Percentiles rank a stretch among this genome's conserved stretches.
Conservation (phyloP, 148 eudicot genomes). For the Vaccinium myrtillus region DNA sequence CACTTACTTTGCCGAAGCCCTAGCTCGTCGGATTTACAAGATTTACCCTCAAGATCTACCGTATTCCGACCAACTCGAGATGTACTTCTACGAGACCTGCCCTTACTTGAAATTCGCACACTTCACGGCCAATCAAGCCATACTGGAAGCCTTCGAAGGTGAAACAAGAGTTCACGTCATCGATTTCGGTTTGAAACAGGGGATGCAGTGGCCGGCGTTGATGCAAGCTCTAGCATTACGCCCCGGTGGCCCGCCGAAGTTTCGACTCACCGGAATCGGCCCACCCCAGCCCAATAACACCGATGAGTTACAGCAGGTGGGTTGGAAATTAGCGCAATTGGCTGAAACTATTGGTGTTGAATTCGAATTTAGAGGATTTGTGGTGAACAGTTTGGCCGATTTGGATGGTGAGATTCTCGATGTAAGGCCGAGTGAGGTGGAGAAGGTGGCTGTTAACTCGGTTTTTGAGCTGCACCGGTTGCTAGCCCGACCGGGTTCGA, state of each 20-base stretch:
- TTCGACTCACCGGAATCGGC: conserved; percentile 76
- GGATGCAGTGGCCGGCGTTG: conserved; percentile 96
- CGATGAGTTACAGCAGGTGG: conserved; percentile 70
- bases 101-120: conserved; percentile 92
- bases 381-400: conserved; percentile 67
- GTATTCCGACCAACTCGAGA: conserved; percentile 55
- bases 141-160: conserved; percentile 71
- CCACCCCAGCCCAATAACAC: conserved; percentile 79
- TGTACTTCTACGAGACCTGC: conserved; percentile 80
- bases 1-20: conserved; percentile 76
- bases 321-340: conserved; percentile 76
- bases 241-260: conserved; percentile 74
- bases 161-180: conserved; percentile 62
- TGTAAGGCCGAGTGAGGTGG: conserved; percentile 38
- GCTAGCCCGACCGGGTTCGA: conserved; percentile 47
- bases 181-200: conserved; percentile 87
- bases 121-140: conserved; percentile 91
- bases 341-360: conserved; percentile 64
- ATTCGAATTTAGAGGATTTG: conserved; percentile 71
- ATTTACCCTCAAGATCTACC: conserved; percentile 45
- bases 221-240: conserved; percentile 80
- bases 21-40: conserved; percentile 71
- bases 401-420: conserved; percentile 48
- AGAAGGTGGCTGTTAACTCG: conserved; percentile 75
- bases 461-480: conserved; percentile 76